These are phyloP conservation scores for Colletotrichum agaves DNA, from an alignment of 2,329 filamentous ascomycete species.

Conservation along the genomic window DNA sequence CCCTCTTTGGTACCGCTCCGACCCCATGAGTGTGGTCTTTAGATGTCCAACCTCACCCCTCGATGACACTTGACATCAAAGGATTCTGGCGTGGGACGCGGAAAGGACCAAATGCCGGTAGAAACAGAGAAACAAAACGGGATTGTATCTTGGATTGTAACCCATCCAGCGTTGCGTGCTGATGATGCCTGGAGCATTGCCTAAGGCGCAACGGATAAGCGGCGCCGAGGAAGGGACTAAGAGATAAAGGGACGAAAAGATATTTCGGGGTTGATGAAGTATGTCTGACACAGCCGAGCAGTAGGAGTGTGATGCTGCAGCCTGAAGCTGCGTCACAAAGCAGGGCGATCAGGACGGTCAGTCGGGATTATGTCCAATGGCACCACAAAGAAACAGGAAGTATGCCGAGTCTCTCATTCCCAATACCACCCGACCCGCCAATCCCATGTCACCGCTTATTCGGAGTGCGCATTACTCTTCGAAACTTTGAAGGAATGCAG, in stretches of 20 bases:
- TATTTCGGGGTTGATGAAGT: background rate
- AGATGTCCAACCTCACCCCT: background rate
- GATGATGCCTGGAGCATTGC: background rate
- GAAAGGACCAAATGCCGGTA: background rate
- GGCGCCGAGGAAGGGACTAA: background rate
- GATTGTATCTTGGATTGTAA: constrained; percentile 8
- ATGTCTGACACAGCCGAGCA: background rate
- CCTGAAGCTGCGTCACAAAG: constrained; percentile 23
- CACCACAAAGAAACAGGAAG: background rate
- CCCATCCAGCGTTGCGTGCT: background rate
- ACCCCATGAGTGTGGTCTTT: background rate
- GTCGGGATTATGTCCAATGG: constrained; percentile 8
- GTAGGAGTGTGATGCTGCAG: constrained; percentile 32
- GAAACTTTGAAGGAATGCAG: background rate
- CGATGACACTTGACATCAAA: constrained; percentile 9
- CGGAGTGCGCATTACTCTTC: background rate
- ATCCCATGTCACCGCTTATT: constrained; percentile 7
- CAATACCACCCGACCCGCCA: constrained; percentile 23
- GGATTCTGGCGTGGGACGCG: background rate
- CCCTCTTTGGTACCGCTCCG: background rate
- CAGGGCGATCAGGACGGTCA: constrained; percentile 21
- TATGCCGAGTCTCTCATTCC: constrained; percentile 2
- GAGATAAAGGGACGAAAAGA: background rate
- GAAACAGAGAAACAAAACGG: constrained; percentile 6
- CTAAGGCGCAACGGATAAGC: constrained; percentile 12